These are phyloP conservation scores for Trametes cingulata DNA, from an alignment of 768 basidiomycete genomes.

Conservation along the genomic window DNA sequence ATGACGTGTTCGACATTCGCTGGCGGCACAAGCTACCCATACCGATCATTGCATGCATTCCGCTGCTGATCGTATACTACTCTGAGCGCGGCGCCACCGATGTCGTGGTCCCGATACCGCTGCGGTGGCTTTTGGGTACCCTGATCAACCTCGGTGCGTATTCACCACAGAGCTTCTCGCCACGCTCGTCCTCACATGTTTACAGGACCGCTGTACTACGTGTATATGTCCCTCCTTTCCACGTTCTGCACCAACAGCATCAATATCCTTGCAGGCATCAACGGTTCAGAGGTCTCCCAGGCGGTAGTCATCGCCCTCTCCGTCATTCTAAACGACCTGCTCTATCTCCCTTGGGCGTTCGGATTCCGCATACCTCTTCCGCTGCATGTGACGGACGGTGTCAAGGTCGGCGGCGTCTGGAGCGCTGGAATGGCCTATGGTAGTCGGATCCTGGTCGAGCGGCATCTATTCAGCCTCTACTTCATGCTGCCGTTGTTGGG, in stretches of 20 bases:
- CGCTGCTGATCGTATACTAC: conserved; percentile 94
- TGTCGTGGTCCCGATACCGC: conserved; percentile 86
- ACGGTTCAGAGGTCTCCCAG: conserved; percentile 94
- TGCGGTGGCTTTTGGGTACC: conserved; percentile 71
- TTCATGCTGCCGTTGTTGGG: conserved; percentile 96
- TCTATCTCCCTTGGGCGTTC: conserved; percentile 90
- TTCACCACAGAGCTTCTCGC: background rate
- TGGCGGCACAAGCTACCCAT: conserved; percentile 99
- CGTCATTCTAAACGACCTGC: conserved; percentile 86
- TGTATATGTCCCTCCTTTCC: conserved; percentile 95
- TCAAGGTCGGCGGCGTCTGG: conserved; percentile 79
- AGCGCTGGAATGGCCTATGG: conserved; percentile 85
- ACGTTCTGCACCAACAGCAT: conserved; percentile 98
- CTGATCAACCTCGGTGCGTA: conserved; percentile 84
- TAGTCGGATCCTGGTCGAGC: conserved; percentile 81
- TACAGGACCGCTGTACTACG: conserved; percentile 88
- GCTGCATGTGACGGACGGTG: conserved; percentile 61
- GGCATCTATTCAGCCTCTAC: conserved; percentile 95
- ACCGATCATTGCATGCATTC: conserved; percentile 93
- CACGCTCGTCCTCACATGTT: conserved; percentile 2
- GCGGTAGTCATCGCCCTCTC: conserved; percentile 90
- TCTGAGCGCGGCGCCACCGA: conserved; percentile 92
- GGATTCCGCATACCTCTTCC: conserved; percentile 75
- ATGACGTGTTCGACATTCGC: conserved; percentile 97
- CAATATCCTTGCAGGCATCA: conserved; percentile 97